phyloP scores from a whole-genome alignment of 2,329 filamentous ascomycete genomes.

The Nectriaceae sp. region DNA sequence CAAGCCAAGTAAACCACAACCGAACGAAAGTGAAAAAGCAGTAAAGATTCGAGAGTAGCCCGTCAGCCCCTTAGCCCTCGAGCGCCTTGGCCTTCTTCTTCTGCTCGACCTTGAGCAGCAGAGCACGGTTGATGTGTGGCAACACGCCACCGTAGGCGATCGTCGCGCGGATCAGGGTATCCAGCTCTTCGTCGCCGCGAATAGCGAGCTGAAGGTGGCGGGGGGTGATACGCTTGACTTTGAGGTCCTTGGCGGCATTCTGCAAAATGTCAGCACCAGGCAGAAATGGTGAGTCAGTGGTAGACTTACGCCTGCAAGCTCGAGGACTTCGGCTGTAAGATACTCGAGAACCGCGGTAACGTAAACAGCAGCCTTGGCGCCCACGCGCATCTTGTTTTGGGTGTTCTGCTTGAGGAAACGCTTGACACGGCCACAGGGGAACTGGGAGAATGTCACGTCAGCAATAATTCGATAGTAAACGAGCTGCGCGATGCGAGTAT shows the following conservation, averaged over 20 bases:
- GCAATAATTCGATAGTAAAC: conserved; percentile 11
- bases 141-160: conserved; percentile 98
- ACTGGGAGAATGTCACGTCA: conserved; percentile 56
- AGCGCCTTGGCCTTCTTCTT: conserved; percentile 80
- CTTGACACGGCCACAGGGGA: conserved; percentile 99
- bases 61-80: conserved; percentile 39
- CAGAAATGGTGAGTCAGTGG: conserved; percentile 7
- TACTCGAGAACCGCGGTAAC: conserved; percentile 98
- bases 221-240: conserved; percentile 99
- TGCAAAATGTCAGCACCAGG: conserved; percentile 37
- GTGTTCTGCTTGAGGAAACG: conserved; percentile 99
- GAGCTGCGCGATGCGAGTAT: conserved; percentile 10
- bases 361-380: conserved; percentile 97
- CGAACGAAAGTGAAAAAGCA: conserved; percentile 24
- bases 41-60: conserved; percentile 11
- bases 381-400: conserved; percentile 99
- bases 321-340: conserved; percentile 94
- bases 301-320: conserved; percentile 80
- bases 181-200: conserved; percentile 96
- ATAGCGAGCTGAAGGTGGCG: conserved; percentile 98
- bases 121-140: conserved; percentile 96
- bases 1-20: conserved; percentile 26
- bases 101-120: conserved; percentile 94
- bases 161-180: conserved; percentile 94
- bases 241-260: conserved; percentile 99